Conservation (phyloP, 441 rosid genomes). For the Iberis amara region DNA sequence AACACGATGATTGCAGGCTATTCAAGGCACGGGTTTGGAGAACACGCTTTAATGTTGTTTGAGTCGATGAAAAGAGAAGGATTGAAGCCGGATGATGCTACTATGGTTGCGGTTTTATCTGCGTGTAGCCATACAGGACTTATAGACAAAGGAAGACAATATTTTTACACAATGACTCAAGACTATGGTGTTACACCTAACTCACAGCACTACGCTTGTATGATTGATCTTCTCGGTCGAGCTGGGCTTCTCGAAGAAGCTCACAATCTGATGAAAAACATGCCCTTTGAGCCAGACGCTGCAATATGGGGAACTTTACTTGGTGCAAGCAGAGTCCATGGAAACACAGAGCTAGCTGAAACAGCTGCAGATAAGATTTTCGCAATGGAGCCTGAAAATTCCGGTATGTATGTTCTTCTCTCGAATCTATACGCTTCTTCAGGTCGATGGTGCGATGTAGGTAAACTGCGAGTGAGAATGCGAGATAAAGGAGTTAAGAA, state of each 20-base stretch:
- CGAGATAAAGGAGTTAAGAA: slow-evolving; percentile 48
- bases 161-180: slow-evolving; percentile 39
- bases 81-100: slow-evolving; percentile 41
- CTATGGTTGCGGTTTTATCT: slow-evolving; percentile 47
- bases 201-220: slow-evolving; percentile 46
- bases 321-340: slow-evolving; percentile 54
- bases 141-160: slow-evolving; percentile 37
- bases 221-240: slow-evolving; percentile 56
- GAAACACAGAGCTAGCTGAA: slow-evolving; percentile 47
- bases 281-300: slow-evolving; percentile 50
- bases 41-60: slow-evolving; percentile 39
- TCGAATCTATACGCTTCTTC: slow-evolving; percentile 47
- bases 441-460: slow-evolving; percentile 49
- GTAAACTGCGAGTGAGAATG: slow-evolving; percentile 43
- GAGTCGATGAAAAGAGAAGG: slow-evolving; percentile 39
- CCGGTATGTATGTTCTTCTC: slow-evolving; percentile 56
- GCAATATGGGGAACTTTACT: slow-evolving; percentile 60
- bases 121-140: slow-evolving; percentile 52
- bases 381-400: slow-evolving; percentile 50
- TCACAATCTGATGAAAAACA: slow-evolving; percentile 38
- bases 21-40: slow-evolving; percentile 47
- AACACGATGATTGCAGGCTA: slow-evolving; percentile 50
- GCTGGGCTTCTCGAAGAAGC: slow-evolving; percentile 49
- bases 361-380: slow-evolving; percentile 45
- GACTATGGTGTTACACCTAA: slow-evolving; percentile 42